These are phyloP conservation scores for Blakeslea trispora DNA, from an alignment of 371 early-diverging fungal species.

Conservation along the genomic window DNA sequence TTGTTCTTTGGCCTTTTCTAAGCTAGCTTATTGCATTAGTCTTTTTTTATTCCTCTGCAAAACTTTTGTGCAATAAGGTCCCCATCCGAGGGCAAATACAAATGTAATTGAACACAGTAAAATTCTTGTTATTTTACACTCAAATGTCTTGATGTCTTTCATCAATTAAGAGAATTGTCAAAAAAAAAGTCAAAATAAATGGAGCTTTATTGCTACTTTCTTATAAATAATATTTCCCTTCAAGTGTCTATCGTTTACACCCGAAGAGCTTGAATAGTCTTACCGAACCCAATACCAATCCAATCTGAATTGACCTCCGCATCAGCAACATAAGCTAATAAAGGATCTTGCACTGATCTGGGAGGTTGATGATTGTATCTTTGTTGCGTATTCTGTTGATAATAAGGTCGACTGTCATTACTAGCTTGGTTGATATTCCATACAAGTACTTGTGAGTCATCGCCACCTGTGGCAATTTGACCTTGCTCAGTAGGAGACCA, in stretches of 20 bases:
- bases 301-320: constrained; percentile 79
- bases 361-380: constrained; percentile 31
- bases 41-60: too few relatives aligned
- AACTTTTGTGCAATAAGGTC: too few relatives aligned
- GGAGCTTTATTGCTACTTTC: too few relatives aligned
- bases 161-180: neutral
- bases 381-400: constrained; percentile 20
- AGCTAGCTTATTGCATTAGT: too few relatives aligned
- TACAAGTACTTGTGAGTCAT: constrained; percentile 76
- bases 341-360: constrained; percentile 65
- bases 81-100: too few relatives aligned
- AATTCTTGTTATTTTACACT: neutral
- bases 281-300: constrained; percentile 74
- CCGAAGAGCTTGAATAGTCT: constrained; percentile 64
- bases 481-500: constrained; percentile 81
- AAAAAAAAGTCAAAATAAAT: neutral
- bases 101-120: too few relatives aligned
- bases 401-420: constrained; percentile 26
- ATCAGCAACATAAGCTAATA: constrained; percentile 69
- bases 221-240: too few relatives aligned
- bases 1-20: too few relatives aligned
- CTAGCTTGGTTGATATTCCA: constrained; percentile 71
- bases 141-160: neutral
- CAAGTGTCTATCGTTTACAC: too few relatives aligned
- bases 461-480: constrained; percentile 76